phyloP scores from a whole-genome alignment of 1,284 basidiomycete genomes.

The Puccinia coronata region DNA sequence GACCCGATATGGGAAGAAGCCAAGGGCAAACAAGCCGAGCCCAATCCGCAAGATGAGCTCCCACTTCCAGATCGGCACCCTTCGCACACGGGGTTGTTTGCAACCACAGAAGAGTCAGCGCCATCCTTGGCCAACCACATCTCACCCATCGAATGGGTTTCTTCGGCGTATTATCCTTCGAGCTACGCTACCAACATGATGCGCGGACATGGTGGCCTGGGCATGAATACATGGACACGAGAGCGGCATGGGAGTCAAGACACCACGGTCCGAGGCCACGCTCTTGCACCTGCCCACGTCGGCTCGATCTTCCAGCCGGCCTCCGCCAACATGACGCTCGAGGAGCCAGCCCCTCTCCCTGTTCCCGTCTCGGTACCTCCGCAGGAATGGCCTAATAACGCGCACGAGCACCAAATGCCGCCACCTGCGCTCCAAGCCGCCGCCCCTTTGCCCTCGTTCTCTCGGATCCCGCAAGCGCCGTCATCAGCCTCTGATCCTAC shows the following conservation, averaged over 20 bases:
- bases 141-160: constrained; percentile 35
- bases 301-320: constrained; percentile 41
- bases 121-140: background rate
- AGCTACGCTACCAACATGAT: constrained; percentile 32
- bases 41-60: constrained; percentile 5
- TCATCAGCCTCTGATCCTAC: constrained; percentile 1
- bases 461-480: constrained; percentile 15
- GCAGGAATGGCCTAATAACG: constrained; percentile 10
- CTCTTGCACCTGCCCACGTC: background rate
- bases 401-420: background rate
- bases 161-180: constrained; percentile 35
- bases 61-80: background rate
- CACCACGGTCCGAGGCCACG: constrained; percentile 24
- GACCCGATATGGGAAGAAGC: constrained; percentile 41
- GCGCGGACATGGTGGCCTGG: constrained; percentile 39
- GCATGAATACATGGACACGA: constrained; percentile 23
- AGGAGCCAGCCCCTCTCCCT: background rate
- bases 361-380: constrained; percentile 1
- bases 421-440: constrained; percentile 5
- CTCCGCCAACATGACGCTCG: constrained; percentile 16
- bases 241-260: constrained; percentile 37
- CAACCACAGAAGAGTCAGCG: background rate
- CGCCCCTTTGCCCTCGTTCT: constrained; percentile 10
- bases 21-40: constrained; percentile 4
- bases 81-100: background rate